phyloP scores from a whole-genome alignment of 495 filamentous ascomycete species.

The Hypoxylon perforatum region DNA sequence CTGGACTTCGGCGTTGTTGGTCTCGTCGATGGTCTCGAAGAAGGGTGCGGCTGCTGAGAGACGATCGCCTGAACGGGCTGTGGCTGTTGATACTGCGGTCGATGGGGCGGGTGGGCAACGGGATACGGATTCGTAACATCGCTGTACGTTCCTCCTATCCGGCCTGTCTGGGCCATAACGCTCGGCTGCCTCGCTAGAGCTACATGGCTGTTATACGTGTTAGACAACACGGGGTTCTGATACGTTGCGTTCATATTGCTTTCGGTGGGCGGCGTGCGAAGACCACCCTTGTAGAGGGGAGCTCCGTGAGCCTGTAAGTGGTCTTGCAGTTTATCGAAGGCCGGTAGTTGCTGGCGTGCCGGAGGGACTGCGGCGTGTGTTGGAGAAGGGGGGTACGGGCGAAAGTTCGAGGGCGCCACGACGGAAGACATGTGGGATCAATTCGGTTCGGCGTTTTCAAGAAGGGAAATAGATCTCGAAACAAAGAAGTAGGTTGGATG shows the following conservation, averaged over 20 bases:
- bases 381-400: constrained; percentile 41
- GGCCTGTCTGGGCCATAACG: constrained; percentile 37
- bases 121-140: constrained; percentile 43
- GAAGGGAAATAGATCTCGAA: background rate
- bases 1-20: constrained; percentile 49
- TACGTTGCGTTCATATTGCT: constrained; percentile 61
- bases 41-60: constrained; percentile 37
- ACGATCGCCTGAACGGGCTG: constrained; percentile 22
- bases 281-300: constrained; percentile 46
- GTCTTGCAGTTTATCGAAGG: constrained; percentile 26
- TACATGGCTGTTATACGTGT: constrained; percentile 53
- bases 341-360: constrained; percentile 17
- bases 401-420: constrained; percentile 35
- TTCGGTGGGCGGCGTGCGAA: constrained; percentile 63
- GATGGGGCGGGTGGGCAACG: constrained; percentile 32
- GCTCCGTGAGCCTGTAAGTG: constrained; percentile 18
- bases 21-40: constrained; percentile 45
- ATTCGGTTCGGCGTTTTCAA: constrained; percentile 21
- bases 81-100: constrained; percentile 31
- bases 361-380: constrained; percentile 22
- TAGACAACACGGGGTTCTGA: constrained; percentile 54
- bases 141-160: constrained; percentile 38
- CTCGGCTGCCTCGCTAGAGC: constrained; percentile 48
- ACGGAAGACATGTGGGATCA: constrained; percentile 49
- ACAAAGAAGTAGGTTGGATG: constrained; percentile 22